A percentile compares a stretch with the other conserved stretches of the same genome.
Conservation (phyloP, 2,329 filamentous ascomycete genomes). For the Lachnellula hyalina region DNA sequence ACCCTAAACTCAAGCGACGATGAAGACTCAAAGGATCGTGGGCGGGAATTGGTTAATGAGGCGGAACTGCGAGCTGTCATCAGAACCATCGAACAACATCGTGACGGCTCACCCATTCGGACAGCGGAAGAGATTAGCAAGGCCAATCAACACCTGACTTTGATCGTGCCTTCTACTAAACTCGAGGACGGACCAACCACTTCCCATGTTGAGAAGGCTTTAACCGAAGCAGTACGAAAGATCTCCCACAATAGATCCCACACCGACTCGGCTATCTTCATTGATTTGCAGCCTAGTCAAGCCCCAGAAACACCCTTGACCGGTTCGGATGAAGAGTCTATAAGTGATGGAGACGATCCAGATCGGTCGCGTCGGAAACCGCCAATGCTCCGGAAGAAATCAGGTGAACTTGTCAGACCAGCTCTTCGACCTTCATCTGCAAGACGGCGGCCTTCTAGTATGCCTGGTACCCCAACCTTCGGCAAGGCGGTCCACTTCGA, state of each 20-base stretch:
- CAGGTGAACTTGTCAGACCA: slow-evolving; percentile 89
- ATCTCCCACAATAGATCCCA: slow-evolving; percentile 28
- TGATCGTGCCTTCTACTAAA: slow-evolving; percentile 32
- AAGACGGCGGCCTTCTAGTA: slow-evolving; percentile 82
- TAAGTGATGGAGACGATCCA: slow-evolving; percentile 50
- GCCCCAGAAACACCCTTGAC: slow-evolving; percentile 46
- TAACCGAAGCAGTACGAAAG: slow-evolving; percentile 20
- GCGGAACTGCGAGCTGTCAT: slow-evolving; percentile 75
- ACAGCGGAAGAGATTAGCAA: slow-evolving; percentile 23
- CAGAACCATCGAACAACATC: slow-evolving; percentile 66
- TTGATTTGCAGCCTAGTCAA: slow-evolving; percentile 24
- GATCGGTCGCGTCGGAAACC: slow-evolving; percentile 62
- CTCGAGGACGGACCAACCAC: slow-evolving; percentile 25
- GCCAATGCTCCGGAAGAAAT: slow-evolving; percentile 97
- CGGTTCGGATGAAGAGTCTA: slow-evolving; percentile 53
- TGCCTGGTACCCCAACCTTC: slow-evolving; percentile 95
- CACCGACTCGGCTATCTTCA: slow-evolving; percentile 44
- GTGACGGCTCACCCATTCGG: slow-evolving; percentile 49
- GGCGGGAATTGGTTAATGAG: slow-evolving; percentile 27
- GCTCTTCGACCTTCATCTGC: slow-evolving; percentile 72
- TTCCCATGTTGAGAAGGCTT: slow-evolving; percentile 13
- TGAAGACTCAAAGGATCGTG: slow-evolving; percentile 48
- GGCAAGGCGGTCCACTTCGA: slow-evolving; percentile 98
- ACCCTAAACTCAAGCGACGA: slow-evolving; percentile 77
- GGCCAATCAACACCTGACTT: slow-evolving; percentile 22